Conservation (phyloP, 2,329 filamentous ascomycete genomes). For the Blastomyces silverae region DNA sequence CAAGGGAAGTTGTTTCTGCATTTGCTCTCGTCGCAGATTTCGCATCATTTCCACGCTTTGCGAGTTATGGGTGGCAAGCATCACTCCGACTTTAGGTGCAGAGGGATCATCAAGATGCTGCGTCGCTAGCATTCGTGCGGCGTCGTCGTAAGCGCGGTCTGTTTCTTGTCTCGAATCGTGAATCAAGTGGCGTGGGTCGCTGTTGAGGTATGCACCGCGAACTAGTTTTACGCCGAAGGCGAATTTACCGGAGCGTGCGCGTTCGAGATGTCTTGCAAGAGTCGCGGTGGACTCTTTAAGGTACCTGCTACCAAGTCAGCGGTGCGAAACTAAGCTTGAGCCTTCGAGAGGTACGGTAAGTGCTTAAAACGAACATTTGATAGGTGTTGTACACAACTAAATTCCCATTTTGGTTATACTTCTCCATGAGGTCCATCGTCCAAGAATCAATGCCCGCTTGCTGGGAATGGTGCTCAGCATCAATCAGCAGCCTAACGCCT, state of each 20-base stretch:
- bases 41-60: slow-evolving; percentile 49
- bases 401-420: slow-evolving; percentile 43
- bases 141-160: slow-evolving; percentile 50
- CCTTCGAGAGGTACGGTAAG: background rate
- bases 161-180: slow-evolving; percentile 45
- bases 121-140: slow-evolving; percentile 49
- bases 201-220: slow-evolving; percentile 49
- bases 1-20: slow-evolving; percentile 39
- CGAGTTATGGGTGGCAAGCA: slow-evolving; percentile 56
- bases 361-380: slow-evolving; percentile 37
- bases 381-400: slow-evolving; percentile 52
- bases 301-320: slow-evolving; percentile 26
- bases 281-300: slow-evolving; percentile 45
- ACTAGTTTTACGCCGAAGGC: slow-evolving; percentile 49
- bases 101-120: slow-evolving; percentile 40
- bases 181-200: slow-evolving; percentile 42
- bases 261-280: slow-evolving; percentile 42
- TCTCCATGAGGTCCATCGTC: slow-evolving; percentile 49
- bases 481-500: slow-evolving; percentile 44
- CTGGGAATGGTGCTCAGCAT: slow-evolving; percentile 50
- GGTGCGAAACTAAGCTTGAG: background rate
- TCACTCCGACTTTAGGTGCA: slow-evolving; percentile 44
- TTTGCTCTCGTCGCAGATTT: slow-evolving; percentile 40
- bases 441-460: slow-evolving; percentile 49
- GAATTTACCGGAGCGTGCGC: slow-evolving; percentile 45